Evolutionary conservation across 2,329 filamentous ascomycete genomes (phyloP).

Genomic region (Scytalidium sp.): DNA sequence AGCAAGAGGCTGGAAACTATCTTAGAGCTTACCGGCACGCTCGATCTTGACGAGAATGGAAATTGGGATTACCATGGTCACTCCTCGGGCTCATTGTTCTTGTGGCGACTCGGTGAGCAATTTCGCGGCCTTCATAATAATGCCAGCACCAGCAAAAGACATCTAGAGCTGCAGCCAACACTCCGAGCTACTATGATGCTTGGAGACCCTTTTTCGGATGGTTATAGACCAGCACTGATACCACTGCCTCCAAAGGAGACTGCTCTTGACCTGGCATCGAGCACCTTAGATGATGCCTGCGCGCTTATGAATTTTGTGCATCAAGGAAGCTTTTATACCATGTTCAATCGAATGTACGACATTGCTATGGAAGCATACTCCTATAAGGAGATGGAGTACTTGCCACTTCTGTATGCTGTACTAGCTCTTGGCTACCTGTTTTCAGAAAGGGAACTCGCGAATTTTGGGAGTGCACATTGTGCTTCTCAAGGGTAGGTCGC

Average conservation of each 20-base stretch:
- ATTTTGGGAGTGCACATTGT: slow-evolving; percentile 44
- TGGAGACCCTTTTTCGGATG: slow-evolving; percentile 40
- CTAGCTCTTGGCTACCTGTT: slow-evolving; percentile 71
- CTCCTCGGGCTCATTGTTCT: slow-evolving; percentile 84
- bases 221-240: slow-evolving; percentile 26
- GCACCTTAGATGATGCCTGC: slow-evolving; percentile 52
- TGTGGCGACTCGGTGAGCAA: slow-evolving; percentile 80
- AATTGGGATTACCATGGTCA: slow-evolving; percentile 92
- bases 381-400: slow-evolving; percentile 60
- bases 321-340: slow-evolving; percentile 71
- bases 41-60: slow-evolving; percentile 85
- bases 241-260: slow-evolving; percentile 65
- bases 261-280: slow-evolving; percentile 49
- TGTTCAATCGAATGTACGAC: slow-evolving; percentile 72
- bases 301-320: slow-evolving; percentile 68
- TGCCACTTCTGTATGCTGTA: slow-evolving; percentile 65
- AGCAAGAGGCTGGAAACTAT: slow-evolving; percentile 75
- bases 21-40: slow-evolving; percentile 83
- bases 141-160: slow-evolving; percentile 57
- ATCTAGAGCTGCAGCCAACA: slow-evolving; percentile 6
- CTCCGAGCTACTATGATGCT: slow-evolving; percentile 40
- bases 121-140: slow-evolving; percentile 66
- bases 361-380: slow-evolving; percentile 57
- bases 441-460: slow-evolving; percentile 26
- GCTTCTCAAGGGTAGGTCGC: slow-evolving; percentile 39